Percentiles rank a stretch among this genome's conserved stretches.
Evolutionary conservation across 2,329 filamentous ascomycete species (phyloP).

Genomic region (Dissoconium aciculare): DNA sequence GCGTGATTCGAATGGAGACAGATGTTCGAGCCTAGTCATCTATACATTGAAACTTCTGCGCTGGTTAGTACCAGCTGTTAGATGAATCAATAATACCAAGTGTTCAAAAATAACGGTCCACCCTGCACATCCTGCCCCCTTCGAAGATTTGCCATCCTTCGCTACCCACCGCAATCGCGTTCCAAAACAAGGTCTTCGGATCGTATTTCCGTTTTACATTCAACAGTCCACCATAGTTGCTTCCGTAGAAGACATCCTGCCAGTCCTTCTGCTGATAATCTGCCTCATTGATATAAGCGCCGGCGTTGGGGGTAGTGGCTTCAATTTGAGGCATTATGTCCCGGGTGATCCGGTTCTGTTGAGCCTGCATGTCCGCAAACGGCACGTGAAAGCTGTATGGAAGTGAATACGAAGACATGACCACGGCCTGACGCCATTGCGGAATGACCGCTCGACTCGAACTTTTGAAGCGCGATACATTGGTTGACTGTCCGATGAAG

Average conservation of each 20-base stretch:
- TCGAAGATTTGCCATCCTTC: conserved; percentile 21
- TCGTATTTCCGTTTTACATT: conserved; percentile 30
- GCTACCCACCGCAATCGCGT: conserved; percentile 26
- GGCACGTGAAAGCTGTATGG: conserved; percentile 27
- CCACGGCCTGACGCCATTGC: conserved; percentile 25
- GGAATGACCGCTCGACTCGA: conserved; percentile 26
- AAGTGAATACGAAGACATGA: conserved; percentile 25
- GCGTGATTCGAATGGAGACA: too few species aligned
- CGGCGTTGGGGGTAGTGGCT: conserved; percentile 26
- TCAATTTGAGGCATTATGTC: conserved; percentile 27
- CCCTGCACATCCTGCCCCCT: conserved; percentile 14
- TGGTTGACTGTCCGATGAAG: too few species aligned
- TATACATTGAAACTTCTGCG: too few species aligned
- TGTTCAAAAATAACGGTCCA: too few species aligned
- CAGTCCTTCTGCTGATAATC: conserved; percentile 29
- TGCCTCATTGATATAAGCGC: conserved; percentile 31
- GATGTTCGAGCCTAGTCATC: too few species aligned
- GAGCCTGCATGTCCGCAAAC: conserved; percentile 23
- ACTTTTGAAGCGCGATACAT: too few species aligned
- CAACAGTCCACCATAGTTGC: conserved; percentile 25
- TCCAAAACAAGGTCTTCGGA: conserved; percentile 28
- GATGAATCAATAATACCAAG: too few species aligned
- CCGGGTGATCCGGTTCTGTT: conserved; percentile 28
- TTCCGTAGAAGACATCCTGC: conserved; percentile 29
- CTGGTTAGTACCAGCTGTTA: too few species aligned